Base-by-base conservation (phyloP, 2,329 filamentous ascomycete species). In the Diaporthe sp. region DNA sequence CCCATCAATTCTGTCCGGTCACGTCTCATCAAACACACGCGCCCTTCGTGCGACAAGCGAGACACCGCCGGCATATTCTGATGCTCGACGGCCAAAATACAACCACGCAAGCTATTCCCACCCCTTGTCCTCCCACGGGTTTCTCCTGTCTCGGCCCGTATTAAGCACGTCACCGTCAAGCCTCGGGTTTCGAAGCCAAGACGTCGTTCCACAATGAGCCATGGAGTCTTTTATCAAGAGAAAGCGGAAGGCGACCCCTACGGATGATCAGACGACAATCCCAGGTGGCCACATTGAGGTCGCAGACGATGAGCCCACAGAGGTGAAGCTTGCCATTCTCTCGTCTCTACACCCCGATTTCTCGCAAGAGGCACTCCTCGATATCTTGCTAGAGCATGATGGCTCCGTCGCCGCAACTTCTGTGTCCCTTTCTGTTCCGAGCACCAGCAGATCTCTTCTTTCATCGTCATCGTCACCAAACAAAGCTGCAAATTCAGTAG, bases 311-410 rank as follows among this genome's bases (percentile, higher is more conserved):
- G 94, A 98, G 62, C 92, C 94, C 1, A 99, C 97, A 0, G 97
- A 98, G 77, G 88, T 97, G 79, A 98, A 98, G 81, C 86, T 99
- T 19, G 95, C 95, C 1, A 87, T 98, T 1, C 86, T 99, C 4
- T 90, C 93, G 2, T 98, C 97, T 0, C 85, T 98, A 0, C 89
- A 95, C 78, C 91, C 94, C 0, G 82, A 87, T 0, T 78, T 92
- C 5, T 88, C 91, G 10, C 92, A 94, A 62, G 90, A 93, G 49
- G 87, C 88, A 0, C 87, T 98, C 0, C 88, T 99, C 0, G 96
- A 98, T 78, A 86, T 95, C 8, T 87, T 98, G 0, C 86, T 98
- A 0, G 92, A 92, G 0, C 92, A 94, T 76, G 90, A 96, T 39
- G 97, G 97, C 0, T 94, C 92, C 0, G 93, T 98, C 0, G 85